Evolutionary conservation across 768 basidiomycete species (phyloP).

Genomic region (Chalciporus sphaerocephalus): DNA sequence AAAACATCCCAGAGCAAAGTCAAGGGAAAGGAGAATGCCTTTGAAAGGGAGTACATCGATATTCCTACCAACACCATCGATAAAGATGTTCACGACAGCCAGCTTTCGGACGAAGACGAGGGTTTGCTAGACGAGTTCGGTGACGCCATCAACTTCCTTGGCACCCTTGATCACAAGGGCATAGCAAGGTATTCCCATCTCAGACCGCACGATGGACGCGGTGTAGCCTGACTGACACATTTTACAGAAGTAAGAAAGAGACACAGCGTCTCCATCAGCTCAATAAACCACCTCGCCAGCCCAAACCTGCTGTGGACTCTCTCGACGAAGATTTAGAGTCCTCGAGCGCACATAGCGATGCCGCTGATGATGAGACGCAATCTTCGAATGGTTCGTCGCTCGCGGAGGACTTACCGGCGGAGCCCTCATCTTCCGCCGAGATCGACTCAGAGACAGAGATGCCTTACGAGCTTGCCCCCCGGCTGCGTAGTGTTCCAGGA

Average conservation of each 20-base stretch:
- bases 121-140: conserved; percentile 65
- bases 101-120: conserved; percentile 66
- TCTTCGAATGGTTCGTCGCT: conserved; percentile 10
- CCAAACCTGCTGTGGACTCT: conserved; percentile 60
- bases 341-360: conserved; percentile 45
- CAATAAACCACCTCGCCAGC: conserved; percentile 49
- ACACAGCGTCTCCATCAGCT: conserved; percentile 65
- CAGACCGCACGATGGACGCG: background rate
- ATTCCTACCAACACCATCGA: conserved; percentile 42
- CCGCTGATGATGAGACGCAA: conserved; percentile 25
- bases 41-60: conserved; percentile 55
- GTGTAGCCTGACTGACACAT: conserved; percentile 3
- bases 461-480: conserved; percentile 64
- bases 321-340: conserved; percentile 54
- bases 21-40: conserved; percentile 56
- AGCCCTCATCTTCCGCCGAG: conserved; percentile 1
- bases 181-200: conserved; percentile 59
- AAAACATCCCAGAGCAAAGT: conserved; percentile 31
- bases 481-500: conserved; percentile 46
- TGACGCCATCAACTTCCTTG: conserved; percentile 60
- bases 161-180: conserved; percentile 67
- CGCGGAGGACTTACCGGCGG: conserved; percentile 11
- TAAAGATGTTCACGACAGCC: conserved; percentile 28
- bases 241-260: conserved; percentile 77
- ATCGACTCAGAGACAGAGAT: conserved; percentile 61